Base-by-base conservation (phyloP, 805 yeast species). In the Wickerhamiella azymoides region DNA sequence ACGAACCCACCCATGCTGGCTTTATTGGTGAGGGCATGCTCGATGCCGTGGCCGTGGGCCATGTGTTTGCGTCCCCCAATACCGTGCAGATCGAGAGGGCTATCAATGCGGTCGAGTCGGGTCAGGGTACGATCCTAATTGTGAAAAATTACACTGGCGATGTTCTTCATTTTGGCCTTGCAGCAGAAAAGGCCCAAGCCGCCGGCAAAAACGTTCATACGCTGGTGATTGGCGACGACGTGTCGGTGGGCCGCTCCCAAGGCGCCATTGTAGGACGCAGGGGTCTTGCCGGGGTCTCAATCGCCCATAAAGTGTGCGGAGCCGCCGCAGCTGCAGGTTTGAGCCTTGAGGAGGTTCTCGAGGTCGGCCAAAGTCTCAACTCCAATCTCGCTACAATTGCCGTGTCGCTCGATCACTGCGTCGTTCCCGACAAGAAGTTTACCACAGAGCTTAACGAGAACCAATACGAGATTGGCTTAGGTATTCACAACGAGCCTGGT, bases 71-170 rank as follows among this genome's bases (percentile, higher is more conserved):
- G 0, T 84, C 95, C 11, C 97, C 97, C 2, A 76, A 86, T n/a
- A 84, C 95, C 1, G 82, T 79, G 56, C 97, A 88, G 63, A 83
- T 88, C 54, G 67, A 68, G 60, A 73, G 82, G 10, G 85, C 81
- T 1, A 63, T 86, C 45, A 75, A 76, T 52, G 79, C 85, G 10
- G 67, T 75, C 37, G 64, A 67, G 49, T 54, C 73, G 6, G 55
- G 68, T 8, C 71, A 72, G 49, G 96, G 95, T 25, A 79, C 84
- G 5, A 63, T 88, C 45, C 66, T 88, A 35, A 74, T 88, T 41
- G 93, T 84, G 37, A 88, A 88, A 64, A 88, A 89, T 64, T 88
- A 88, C 64, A 88, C 96, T 3, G 97, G 97, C 27, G 97, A 88
- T 64, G 79, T 89, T 14, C 66, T 88, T 46, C 96, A 88, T 63